Evolutionary conservation across 108 stramenopile genomes (phyloP).

Genomic region (Chaetoceros tenuissimus): DNA sequence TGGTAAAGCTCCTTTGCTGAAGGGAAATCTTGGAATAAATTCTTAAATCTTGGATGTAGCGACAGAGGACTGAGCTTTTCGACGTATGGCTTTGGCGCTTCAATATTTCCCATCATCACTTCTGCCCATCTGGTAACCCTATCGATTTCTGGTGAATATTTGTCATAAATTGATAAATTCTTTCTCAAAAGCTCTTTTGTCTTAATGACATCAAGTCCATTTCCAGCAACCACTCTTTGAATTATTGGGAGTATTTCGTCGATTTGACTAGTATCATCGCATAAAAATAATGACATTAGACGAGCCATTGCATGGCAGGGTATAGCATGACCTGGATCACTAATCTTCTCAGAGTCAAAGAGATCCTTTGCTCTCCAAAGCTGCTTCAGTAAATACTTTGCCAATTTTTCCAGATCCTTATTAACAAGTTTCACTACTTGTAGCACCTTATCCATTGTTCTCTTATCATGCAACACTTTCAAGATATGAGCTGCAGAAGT

Average conservation of each 20-base stretch:
- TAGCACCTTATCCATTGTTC: conserved; percentile 69
- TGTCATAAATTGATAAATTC: conserved; percentile 59
- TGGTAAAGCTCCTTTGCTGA: conserved; percentile 64
- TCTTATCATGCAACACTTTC: conserved; percentile 77
- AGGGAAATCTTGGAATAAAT: conserved; percentile 54
- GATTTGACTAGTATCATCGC: conserved; percentile 62
- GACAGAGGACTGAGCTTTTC: conserved; percentile 68
- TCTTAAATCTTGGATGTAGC: conserved; percentile 33
- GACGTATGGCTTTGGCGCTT: conserved; percentile 44
- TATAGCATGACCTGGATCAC: conserved; percentile 71
- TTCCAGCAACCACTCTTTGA: conserved; percentile 62
- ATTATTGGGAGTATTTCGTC: conserved; percentile 60
- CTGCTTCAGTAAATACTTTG: conserved; percentile 45
- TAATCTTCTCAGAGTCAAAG: conserved; percentile 68
- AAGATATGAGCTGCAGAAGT: conserved; percentile 54
- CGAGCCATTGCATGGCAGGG: conserved; percentile 74
- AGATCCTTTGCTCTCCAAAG: conserved; percentile 83
- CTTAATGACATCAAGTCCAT: conserved; percentile 75
- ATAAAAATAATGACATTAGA: conserved; percentile 57
- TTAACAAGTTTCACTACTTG: conserved; percentile 70
- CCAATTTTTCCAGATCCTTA: conserved; percentile 49
- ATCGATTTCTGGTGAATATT: conserved; percentile 81
- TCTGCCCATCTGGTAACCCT: conserved; percentile 65
- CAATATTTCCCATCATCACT: conserved; percentile 53
- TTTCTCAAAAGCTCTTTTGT: conserved; percentile 71